phyloP scores from a whole-genome alignment of 108 stramenopile species.

The Cyclotella sp. region DNA sequence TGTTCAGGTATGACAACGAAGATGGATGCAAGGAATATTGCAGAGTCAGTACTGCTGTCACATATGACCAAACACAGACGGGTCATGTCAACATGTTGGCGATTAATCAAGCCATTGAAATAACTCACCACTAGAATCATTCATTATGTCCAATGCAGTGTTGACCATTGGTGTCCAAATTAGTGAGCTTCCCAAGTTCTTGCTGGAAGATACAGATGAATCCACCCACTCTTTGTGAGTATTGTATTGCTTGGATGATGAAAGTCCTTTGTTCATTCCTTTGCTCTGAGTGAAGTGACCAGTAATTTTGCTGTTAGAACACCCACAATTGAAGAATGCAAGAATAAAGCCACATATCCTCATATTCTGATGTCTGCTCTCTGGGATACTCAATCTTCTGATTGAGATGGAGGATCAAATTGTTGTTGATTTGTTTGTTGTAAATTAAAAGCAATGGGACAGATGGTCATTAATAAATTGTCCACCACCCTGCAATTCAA shows the following conservation, averaged over 20 bases:
- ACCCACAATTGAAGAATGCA: conserved; percentile 21
- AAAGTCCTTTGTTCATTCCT: conserved; percentile 14
- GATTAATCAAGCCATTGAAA: conserved; percentile 31
- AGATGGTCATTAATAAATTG: too few relatives aligned
- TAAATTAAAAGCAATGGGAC: too few relatives aligned
- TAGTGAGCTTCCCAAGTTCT: conserved; percentile 18
- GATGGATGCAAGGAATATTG: not conserved
- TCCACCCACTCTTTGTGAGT: conserved; percentile 9
- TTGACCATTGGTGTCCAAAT: conserved; percentile 4
- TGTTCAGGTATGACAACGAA: not conserved
- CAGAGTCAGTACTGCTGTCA: conserved; percentile 10
- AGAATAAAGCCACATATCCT: conserved; percentile 1
- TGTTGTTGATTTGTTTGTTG: not conserved
- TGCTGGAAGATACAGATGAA: not conserved
- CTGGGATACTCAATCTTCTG: conserved; percentile 13
- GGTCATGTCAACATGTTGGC: conserved; percentile 24
- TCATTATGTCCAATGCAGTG: conserved; percentile 43
- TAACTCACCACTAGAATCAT: conserved; percentile 4
- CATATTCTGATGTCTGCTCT: conserved; percentile 14
- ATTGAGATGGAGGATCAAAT: conserved; percentile 17
- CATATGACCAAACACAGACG: conserved; percentile 32
- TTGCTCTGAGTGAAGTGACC: conserved; percentile 6
- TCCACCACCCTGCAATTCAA: too few relatives aligned
- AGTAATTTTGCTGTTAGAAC: conserved; percentile 13
- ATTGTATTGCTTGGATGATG: not conserved